Conservation (phyloP, 2,329 filamentous ascomycete genomes). For the Penicillium nordicum region DNA sequence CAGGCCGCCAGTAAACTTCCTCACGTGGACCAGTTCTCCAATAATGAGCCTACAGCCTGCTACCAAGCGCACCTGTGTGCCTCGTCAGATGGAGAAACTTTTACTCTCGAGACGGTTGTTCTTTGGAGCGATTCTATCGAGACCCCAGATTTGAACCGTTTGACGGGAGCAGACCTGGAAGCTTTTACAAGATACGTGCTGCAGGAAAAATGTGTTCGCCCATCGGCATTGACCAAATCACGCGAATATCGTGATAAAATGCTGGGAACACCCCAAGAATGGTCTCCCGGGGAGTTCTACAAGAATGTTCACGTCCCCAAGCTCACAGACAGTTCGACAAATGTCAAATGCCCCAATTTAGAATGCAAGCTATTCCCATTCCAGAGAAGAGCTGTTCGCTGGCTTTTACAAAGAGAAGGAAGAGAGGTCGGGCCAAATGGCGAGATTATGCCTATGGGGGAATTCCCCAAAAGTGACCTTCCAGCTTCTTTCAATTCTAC, state of each 20-base stretch:
- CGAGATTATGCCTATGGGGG: conserved; percentile 20
- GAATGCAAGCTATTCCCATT: conserved; percentile 47
- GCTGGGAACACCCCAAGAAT: conserved; percentile 14
- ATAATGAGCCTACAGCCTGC: conserved; percentile 24
- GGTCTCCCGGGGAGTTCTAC: conserved; percentile 46
- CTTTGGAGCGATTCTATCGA: conserved; percentile 38
- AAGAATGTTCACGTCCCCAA: conserved; percentile 47
- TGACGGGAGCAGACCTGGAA: conserved; percentile 15
- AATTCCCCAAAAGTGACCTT: conserved; percentile 15
- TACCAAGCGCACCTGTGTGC: conserved; percentile 31
- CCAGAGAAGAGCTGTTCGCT: conserved; percentile 46
- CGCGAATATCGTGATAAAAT: conserved; percentile 12
- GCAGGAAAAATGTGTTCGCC: conserved; percentile 16
- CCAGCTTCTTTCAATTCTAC: conserved; percentile 40
- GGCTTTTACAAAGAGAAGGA: conserved; percentile 47
- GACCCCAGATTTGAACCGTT: conserved; percentile 20
- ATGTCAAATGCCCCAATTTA: conserved; percentile 35
- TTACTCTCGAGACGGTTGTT: conserved; percentile 30
- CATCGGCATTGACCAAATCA: not conserved
- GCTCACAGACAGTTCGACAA: conserved; percentile 30
- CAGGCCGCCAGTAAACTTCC: conserved; percentile 18
- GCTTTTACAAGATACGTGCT: conserved; percentile 33
- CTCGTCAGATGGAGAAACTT: conserved; percentile 16
- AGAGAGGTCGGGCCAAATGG: conserved; percentile 35
- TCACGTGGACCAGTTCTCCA: conserved; percentile 27